These are phyloP conservation scores for Capniomyces stellatus DNA, from an alignment of 371 early-diverging fungal species.

Conservation along the genomic window DNA sequence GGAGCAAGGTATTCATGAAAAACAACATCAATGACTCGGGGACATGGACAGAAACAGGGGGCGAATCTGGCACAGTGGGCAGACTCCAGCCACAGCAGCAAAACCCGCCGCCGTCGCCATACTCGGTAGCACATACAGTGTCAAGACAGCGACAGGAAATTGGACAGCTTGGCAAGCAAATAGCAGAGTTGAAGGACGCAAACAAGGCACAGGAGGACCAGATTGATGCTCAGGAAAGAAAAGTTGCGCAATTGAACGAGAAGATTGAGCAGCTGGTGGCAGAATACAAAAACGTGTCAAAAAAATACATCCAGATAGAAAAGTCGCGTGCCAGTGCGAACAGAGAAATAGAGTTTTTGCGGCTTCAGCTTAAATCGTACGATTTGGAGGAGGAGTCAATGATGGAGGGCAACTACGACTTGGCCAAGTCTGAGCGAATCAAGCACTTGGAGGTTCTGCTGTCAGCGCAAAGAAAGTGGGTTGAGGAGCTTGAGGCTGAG, in stretches of 20 bases:
- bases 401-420: constrained; percentile 31
- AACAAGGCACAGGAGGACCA: constrained; percentile 6
- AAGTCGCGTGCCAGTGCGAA: constrained; percentile 13
- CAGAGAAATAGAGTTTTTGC: constrained; percentile 30
- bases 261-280: not conserved
- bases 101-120: constrained; percentile 23
- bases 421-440: constrained; percentile 34
- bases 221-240: not conserved
- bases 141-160: constrained; percentile 23
- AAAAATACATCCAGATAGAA: constrained; percentile 16
- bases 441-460: constrained; percentile 38
- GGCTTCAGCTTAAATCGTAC: constrained; percentile 40
- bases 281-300: not conserved
- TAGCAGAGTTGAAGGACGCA: constrained; percentile 14
- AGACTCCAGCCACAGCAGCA: no score
- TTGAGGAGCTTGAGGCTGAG: constrained; percentile 15
- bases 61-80: no score
- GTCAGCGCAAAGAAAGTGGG: constrained; percentile 29
- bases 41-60: no score
- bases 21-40: constrained; percentile 5
- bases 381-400: constrained; percentile 34
- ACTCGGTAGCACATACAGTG: constrained; percentile 20
- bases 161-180: constrained; percentile 14
- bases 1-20: constrained; percentile 16
- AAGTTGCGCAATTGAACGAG: not conserved